Evolutionary conservation across 1,284 basidiomycete species (phyloP), one percentile per base, ranked within the genome.

Genomic region (Singerocomus rubriflavus): DNA sequence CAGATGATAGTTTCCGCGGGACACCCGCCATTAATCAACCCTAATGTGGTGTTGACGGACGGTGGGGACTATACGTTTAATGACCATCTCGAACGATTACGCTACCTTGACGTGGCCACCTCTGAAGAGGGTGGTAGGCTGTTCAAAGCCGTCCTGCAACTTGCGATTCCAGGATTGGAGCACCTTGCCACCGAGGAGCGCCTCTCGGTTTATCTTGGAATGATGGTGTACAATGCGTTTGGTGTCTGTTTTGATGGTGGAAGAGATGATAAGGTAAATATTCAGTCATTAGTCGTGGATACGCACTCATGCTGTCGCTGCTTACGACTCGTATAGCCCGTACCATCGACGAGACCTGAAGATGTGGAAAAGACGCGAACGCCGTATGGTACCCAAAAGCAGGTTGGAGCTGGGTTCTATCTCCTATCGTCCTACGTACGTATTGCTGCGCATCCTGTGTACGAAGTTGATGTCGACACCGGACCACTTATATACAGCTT

Each of bases 371-470:
- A 77, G 62, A 86, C 87, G 1, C 82, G 88, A 48, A 89, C 85
- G 4, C 82, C 86, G 2, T 71, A 78, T 51, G 88, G 89, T 40
- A 89, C 87, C 4, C 71, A 78, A 38, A 82, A 77, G 32, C 89
- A 91, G 69, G 70, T 88, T 47, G 88, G 88, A 44, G 76, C 76
- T 48, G 89, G 82, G 13, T 72, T 91, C 58, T 91, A 88, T 67
- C 73, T 79, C 25, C 75, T 91, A 42, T 89, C 89, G 3, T 79
- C 88, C 34, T 90, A 91, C 67, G 83, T 81, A 52, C 48, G 80
- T 64, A 29, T 47, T 43, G 52, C 38, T 21, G 36, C n/a, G 4
- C 16, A 26, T 17, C 17, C 27, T 11, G 3, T 39, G 14, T 43
- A 27, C 42, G 21, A 39, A 44, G 35, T 17, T 42, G 27, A 37